These are phyloP conservation scores for Pyrenochaeta sp. DNA, from an alignment of 2,329 filamentous ascomycete species.

Conservation along the genomic window DNA sequence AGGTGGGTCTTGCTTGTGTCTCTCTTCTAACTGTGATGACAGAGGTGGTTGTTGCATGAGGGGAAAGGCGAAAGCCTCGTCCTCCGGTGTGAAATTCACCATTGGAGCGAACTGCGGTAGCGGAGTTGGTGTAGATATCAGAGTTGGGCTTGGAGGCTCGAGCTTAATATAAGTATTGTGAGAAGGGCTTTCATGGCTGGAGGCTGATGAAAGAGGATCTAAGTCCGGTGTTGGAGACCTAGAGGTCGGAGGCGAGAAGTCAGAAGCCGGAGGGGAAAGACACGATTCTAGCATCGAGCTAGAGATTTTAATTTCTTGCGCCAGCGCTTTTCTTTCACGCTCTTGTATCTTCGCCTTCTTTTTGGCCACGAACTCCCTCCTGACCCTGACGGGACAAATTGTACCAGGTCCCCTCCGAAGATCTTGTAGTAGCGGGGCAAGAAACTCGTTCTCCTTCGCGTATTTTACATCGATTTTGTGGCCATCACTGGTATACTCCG, in stretches of 20 bases:
- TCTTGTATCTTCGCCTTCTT: not conserved
- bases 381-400: not conserved
- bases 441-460: slow-evolving; percentile 6
- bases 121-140: not conserved
- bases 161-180: not conserved
- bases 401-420: not conserved
- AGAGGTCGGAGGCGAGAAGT: not conserved
- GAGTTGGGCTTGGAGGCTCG: not conserved
- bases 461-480: slow-evolving; percentile 1
- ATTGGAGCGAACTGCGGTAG: not conserved
- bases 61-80: no score
- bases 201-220: not conserved
- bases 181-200: not conserved
- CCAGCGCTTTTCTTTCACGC: not conserved
- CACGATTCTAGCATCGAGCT: not conserved
- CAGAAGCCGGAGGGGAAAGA: not conserved
- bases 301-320: not conserved
- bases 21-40: no score
- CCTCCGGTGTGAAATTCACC: no score
- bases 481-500: not conserved
- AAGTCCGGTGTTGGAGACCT: not conserved
- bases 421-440: slow-evolving; percentile 6
- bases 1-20: no score
- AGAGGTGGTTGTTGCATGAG: no score
- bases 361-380: not conserved